phyloP scores from a whole-genome alignment of 2,329 filamentous ascomycete species.

The Exophiala alcalophila region DNA sequence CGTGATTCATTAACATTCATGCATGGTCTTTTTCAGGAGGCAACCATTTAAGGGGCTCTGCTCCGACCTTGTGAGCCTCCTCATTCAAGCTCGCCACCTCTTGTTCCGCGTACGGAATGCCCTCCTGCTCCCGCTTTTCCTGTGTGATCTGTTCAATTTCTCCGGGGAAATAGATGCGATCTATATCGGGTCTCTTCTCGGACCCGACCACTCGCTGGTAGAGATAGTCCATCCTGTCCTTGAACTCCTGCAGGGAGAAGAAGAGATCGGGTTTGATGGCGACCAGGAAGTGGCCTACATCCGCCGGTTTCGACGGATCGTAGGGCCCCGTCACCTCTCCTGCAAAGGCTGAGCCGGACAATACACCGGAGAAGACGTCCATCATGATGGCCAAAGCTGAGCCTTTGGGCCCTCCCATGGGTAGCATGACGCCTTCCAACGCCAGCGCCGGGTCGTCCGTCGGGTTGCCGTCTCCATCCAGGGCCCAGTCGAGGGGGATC shows the following conservation, averaged over 20 bases:
- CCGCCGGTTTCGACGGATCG: slow-evolving; percentile 63
- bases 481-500: slow-evolving; percentile 61
- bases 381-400: slow-evolving; percentile 78
- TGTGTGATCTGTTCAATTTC: slow-evolving; percentile 54
- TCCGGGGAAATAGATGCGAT: slow-evolving; percentile 57
- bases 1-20: too few relatives aligned
- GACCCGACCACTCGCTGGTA: slow-evolving; percentile 53
- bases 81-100: slow-evolving; percentile 51
- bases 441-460: slow-evolving; percentile 71
- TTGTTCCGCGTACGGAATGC: slow-evolving; percentile 50
- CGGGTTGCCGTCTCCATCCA: slow-evolving; percentile 66
- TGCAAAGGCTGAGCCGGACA: slow-evolving; percentile 75
- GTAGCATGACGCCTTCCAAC: slow-evolving; percentile 75
- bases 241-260: slow-evolving; percentile 67
- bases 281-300: slow-evolving; percentile 72
- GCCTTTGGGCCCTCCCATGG: slow-evolving; percentile 82
- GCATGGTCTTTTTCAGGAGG: too few relatives aligned
- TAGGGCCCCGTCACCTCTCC: slow-evolving; percentile 75
- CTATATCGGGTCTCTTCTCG: slow-evolving; percentile 54
- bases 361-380: slow-evolving; percentile 77
- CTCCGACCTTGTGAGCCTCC: slow-evolving; percentile 50
- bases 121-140: slow-evolving; percentile 39
- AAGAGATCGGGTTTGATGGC: slow-evolving; percentile 73
- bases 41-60: too few relatives aligned
- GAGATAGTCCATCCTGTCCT: slow-evolving; percentile 56